phyloP scores from a whole-genome alignment of 139 green algal genomes.

The Penium margaritaceum region DNA sequence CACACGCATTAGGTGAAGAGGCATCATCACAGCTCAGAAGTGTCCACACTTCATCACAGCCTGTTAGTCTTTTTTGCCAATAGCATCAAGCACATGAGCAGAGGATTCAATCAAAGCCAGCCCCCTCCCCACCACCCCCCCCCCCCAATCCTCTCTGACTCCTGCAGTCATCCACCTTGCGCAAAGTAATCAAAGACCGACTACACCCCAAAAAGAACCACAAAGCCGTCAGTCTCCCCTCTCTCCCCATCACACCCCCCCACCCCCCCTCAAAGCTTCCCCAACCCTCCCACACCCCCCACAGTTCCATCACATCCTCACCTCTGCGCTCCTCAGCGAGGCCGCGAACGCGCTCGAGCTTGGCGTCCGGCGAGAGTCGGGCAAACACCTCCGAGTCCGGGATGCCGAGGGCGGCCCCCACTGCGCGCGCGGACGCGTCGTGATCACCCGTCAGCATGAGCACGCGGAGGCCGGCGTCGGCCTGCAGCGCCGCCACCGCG shows the following conservation, averaged over 20 bases:
- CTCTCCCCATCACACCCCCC: slow-evolving; percentile 1
- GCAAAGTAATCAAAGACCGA: background rate
- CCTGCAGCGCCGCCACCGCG: slow-evolving; percentile 10
- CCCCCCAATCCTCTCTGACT: too few relatives aligned
- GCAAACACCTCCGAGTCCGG: slow-evolving; percentile 14
- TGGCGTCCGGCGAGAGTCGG: slow-evolving; percentile 44
- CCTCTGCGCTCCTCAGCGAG: too few relatives aligned
- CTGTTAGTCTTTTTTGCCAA: too few relatives aligned
- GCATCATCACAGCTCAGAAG: too few relatives aligned
- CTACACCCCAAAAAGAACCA: background rate
- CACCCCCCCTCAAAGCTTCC: background rate
- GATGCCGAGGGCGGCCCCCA: slow-evolving; percentile 29
- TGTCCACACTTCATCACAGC: too few relatives aligned
- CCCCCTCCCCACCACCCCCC: too few relatives aligned
- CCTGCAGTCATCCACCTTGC: too few relatives aligned
- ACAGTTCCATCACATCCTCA: too few relatives aligned
- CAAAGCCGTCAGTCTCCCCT: slow-evolving; percentile 14
- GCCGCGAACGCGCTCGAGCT: slow-evolving; percentile 20
- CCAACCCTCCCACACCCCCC: background rate
- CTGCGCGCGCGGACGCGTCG: background rate
- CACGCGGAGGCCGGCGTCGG: background rate
- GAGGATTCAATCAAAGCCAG: too few relatives aligned
- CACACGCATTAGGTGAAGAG: too few relatives aligned
- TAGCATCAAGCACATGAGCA: too few relatives aligned
- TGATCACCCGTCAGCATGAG: slow-evolving; percentile 45